These are phyloP conservation scores for Diutina neorugosa DNA, from an alignment of 1,139 yeast genomes.

Conservation along the genomic window DNA sequence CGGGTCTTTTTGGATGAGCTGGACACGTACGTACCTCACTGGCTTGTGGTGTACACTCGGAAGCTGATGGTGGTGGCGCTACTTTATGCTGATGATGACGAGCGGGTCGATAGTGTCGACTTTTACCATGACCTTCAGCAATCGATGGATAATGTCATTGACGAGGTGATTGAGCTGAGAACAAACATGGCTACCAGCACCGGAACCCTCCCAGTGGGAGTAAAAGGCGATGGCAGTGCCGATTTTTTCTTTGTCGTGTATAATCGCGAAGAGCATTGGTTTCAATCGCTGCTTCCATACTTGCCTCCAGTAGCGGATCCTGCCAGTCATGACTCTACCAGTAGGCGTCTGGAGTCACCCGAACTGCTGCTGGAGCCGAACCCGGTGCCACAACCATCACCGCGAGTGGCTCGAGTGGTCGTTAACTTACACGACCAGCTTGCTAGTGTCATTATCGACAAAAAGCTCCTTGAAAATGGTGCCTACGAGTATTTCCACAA, in stretches of 20 bases:
- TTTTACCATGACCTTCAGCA: background rate
- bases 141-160: background rate
- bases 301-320: slow-evolving; percentile 14
- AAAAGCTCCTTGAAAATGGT: slow-evolving; percentile 9
- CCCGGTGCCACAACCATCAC: background rate
- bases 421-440: slow-evolving; percentile 30
- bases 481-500: slow-evolving; percentile 31
- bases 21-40: background rate
- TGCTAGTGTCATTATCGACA: slow-evolving; percentile 19
- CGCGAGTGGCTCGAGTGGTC: slow-evolving; percentile 12
- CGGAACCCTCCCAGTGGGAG: background rate
- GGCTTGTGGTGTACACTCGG: background rate
- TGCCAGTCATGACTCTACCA: slow-evolving; percentile 5
- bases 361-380: slow-evolving; percentile 6
- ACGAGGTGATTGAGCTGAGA: background rate
- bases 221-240: background rate
- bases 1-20: background rate
- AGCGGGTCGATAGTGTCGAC: background rate
- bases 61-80: background rate
- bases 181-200: background rate
- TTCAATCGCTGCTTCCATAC: slow-evolving; percentile 30
- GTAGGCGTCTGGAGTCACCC: slow-evolving; percentile 6
- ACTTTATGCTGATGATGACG: background rate
- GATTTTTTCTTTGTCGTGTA: slow-evolving; percentile 29
- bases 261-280: slow-evolving; percentile 15